Conservation (phyloP, 2,329 filamentous ascomycete genomes). For the Ophiocordyceps camponoti-rufipedis region DNA sequence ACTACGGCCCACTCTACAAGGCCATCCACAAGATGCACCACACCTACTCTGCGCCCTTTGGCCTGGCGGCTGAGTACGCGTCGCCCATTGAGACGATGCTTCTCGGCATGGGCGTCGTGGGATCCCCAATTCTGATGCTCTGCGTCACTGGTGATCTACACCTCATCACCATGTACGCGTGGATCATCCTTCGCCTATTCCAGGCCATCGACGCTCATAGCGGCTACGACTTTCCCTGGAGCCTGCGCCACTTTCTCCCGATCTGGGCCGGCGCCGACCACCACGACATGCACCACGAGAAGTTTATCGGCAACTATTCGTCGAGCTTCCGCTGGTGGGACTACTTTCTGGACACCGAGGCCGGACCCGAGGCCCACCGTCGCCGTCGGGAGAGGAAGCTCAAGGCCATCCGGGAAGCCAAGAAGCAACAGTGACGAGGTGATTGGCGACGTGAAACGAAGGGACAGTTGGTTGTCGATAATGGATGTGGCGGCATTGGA, state of each 20-base stretch:
- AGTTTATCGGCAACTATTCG: constrained; percentile 95
- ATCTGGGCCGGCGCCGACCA: constrained; percentile 97
- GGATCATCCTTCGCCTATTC: constrained; percentile 85
- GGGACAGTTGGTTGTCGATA: too few relatives aligned
- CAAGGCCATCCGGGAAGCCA: constrained; percentile 36
- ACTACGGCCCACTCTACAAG: constrained; percentile 92
- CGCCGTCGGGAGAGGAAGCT: constrained; percentile 64
- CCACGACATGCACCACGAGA: constrained; percentile 94
- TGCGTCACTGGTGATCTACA: constrained; percentile 73
- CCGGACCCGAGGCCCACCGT: constrained; percentile 72
- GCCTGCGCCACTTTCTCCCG: constrained; percentile 81
- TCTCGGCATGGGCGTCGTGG: constrained; percentile 72
- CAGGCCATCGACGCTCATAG: constrained; percentile 97
- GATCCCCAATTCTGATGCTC: constrained; percentile 68
- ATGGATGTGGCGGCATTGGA: too few relatives aligned
- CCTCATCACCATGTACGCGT: constrained; percentile 92
- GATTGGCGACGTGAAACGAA: neutral
- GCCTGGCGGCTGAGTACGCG: constrained; percentile 90
- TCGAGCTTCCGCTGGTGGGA: constrained; percentile 99
- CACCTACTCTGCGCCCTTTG: constrained; percentile 95
- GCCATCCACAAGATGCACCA: constrained; percentile 98
- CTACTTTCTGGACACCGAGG: constrained; percentile 82
- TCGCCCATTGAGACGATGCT: constrained; percentile 95
- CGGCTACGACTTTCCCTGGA: constrained; percentile 98
- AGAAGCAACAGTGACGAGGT: constrained; percentile 43